phyloP scores from a whole-genome alignment of 2,329 filamentous ascomycete species.

The Botrytis medusae region DNA sequence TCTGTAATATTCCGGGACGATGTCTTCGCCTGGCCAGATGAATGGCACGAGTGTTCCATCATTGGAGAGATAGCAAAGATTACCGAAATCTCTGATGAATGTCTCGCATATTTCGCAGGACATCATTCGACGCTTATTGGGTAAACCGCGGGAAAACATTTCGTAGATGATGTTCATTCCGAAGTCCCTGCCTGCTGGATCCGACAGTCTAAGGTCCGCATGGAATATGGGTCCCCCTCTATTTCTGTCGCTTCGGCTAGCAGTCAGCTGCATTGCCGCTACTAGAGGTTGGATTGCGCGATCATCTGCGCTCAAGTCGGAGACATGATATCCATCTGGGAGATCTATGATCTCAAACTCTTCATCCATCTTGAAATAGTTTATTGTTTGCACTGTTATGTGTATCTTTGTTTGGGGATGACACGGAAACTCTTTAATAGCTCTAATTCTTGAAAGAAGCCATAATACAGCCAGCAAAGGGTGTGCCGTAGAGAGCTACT shows the following conservation, averaged over 20 bases:
- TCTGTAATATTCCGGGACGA: conserved; percentile 9
- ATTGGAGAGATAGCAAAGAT: conserved; percentile 6
- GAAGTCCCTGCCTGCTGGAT: background rate
- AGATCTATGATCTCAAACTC: conserved; percentile 14
- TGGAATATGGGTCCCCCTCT: conserved; percentile 4
- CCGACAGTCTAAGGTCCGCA: conserved; percentile 1
- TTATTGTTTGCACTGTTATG: background rate
- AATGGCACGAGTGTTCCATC: conserved; percentile 7
- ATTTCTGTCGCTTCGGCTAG: background rate
- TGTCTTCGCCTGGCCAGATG: conserved; percentile 13
- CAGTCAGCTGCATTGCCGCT: background rate
- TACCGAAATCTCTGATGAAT: background rate
- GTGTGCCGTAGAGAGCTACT: background rate
- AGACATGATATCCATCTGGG: conserved; percentile 6
- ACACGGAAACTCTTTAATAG: background rate
- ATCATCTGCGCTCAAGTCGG: background rate
- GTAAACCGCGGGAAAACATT: conserved; percentile 7
- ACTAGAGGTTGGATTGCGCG: conserved; percentile 13
- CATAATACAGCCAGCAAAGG: background rate
- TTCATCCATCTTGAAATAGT: conserved; percentile 7
- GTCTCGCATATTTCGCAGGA: conserved; percentile 15
- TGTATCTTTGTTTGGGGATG: background rate
- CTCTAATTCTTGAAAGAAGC: background rate
- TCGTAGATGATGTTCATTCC: conserved; percentile 9
- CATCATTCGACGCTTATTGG: background rate